Conservation (phyloP, 106 monocot species). For the Apostasia ramifera region DNA sequence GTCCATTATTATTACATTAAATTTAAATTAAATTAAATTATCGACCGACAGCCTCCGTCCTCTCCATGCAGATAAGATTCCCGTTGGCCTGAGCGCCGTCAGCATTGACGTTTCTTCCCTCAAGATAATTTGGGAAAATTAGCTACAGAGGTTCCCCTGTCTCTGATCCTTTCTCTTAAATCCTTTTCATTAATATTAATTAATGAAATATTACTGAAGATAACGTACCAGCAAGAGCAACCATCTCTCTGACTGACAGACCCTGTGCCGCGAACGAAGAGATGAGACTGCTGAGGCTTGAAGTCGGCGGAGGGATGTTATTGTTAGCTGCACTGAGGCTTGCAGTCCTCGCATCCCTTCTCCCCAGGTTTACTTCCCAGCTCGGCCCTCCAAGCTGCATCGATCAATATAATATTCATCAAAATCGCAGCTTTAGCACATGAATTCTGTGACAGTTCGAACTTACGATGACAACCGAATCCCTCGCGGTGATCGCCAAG, state of each 20-base stretch:
- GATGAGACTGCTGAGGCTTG: slow-evolving; percentile 49
- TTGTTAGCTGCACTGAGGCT: slow-evolving; percentile 55
- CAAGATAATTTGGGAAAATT: too few species aligned
- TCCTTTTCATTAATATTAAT: too few species aligned
- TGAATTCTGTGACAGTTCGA: neutral
- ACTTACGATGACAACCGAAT: neutral
- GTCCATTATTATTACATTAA: neutral
- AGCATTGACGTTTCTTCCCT: too few species aligned
- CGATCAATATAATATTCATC: neutral
- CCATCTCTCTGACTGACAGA: slow-evolving; percentile 69
- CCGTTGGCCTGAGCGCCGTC: too few species aligned
- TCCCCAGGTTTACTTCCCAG: slow-evolving; percentile 66
- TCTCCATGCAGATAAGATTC: neutral
- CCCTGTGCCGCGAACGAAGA: slow-evolving; percentile 59
- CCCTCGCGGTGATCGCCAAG: slow-evolving; percentile 37
- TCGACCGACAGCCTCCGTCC: neutral
- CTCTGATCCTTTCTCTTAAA: too few species aligned
- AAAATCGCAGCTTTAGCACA: neutral
- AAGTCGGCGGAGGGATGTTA: slow-evolving; percentile 50
- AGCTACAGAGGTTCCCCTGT: too few species aligned
- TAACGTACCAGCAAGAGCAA: slow-evolving; percentile 55
- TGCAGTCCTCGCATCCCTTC: slow-evolving; percentile 62
- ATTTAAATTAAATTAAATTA: neutral
- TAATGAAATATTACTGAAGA: neutral
- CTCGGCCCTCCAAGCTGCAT: neutral